Conservation (phyloP, 1,139 yeast species). For the Saccharomyces hybrid region DNA sequence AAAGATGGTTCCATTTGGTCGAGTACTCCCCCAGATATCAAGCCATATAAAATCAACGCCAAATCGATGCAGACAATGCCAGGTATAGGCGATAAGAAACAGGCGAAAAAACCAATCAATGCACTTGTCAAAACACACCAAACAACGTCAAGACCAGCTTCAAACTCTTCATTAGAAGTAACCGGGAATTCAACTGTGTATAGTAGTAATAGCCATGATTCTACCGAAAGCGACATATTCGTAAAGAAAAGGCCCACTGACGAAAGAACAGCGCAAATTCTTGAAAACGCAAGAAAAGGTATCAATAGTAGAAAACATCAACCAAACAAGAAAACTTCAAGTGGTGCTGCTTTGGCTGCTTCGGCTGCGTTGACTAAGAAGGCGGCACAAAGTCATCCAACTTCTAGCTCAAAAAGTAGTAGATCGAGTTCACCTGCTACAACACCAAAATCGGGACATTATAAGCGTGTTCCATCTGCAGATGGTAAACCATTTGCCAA, state of each 20-base stretch:
- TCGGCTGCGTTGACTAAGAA: constrained; percentile 8
- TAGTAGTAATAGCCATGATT: constrained; percentile 17
- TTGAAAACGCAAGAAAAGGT: constrained; percentile 25
- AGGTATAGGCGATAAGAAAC: constrained; percentile 26
- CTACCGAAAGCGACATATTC: constrained; percentile 5
- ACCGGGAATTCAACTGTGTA: background rate
- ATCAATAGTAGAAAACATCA: constrained; percentile 19
- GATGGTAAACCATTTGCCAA: constrained; percentile 3
- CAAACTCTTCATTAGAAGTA: background rate
- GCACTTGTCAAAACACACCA: background rate
- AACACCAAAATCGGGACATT: background rate
- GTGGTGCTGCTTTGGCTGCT: constrained; percentile 32
- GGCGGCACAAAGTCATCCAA: constrained; percentile 2
- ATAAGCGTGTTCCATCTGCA: constrained; percentile 4
- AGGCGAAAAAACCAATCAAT: constrained; percentile 5
- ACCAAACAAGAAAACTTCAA: constrained; percentile 15
- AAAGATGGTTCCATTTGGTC: constrained; percentile 58
- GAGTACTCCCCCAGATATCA: constrained; percentile 61
- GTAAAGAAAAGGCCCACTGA: constrained; percentile 16
- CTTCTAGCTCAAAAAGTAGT: background rate
- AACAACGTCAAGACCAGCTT: background rate
- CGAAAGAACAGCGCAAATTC: constrained; percentile 28
- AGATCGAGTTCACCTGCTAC: background rate
- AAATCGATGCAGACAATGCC: constrained; percentile 40
- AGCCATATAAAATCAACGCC: constrained; percentile 56